These are phyloP conservation scores for Dalbergia oliveri DNA, from an alignment of 306 rosid species.

Conservation along the genomic window DNA sequence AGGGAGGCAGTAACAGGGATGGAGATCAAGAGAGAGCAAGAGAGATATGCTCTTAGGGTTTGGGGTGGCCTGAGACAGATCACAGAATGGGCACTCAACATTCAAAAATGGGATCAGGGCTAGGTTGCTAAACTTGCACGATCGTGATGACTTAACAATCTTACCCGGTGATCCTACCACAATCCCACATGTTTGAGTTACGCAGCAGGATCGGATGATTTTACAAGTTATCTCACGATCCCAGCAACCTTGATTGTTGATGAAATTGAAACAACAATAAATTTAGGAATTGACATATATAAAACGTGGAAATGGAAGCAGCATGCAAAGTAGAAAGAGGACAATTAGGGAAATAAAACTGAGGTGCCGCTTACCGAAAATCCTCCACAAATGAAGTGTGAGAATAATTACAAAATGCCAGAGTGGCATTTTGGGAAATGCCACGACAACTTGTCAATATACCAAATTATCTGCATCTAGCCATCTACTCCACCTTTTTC, in stretches of 20 bases:
- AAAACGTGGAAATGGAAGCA: not conserved
- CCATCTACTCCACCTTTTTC: conserved; percentile 20
- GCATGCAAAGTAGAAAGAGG: not conserved
- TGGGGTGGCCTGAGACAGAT: too few relatives aligned
- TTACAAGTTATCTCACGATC: too few relatives aligned
- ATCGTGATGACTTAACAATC: too few relatives aligned
- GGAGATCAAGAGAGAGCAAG: too few relatives aligned
- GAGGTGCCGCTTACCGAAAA: not conserved
- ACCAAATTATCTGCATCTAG: conserved; percentile 33
- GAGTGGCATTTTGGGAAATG: conserved; percentile 37
- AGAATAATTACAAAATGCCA: not conserved
- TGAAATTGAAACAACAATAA: not conserved
- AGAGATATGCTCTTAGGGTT: too few relatives aligned
- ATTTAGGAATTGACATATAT: not conserved
- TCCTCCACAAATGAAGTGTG: not conserved
- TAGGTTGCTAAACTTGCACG: too few relatives aligned
- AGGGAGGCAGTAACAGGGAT: too few relatives aligned
- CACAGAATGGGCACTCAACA: too few relatives aligned
- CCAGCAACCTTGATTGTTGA: not conserved
- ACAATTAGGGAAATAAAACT: not conserved
- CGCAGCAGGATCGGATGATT: too few relatives aligned
- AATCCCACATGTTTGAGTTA: too few relatives aligned
- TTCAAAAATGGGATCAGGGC: too few relatives aligned
- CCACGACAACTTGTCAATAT: conserved; percentile 20
- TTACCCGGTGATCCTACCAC: too few relatives aligned